Base-by-base conservation (phyloP, 257 asterid genomes). In the Solanum peruvianum region DNA sequence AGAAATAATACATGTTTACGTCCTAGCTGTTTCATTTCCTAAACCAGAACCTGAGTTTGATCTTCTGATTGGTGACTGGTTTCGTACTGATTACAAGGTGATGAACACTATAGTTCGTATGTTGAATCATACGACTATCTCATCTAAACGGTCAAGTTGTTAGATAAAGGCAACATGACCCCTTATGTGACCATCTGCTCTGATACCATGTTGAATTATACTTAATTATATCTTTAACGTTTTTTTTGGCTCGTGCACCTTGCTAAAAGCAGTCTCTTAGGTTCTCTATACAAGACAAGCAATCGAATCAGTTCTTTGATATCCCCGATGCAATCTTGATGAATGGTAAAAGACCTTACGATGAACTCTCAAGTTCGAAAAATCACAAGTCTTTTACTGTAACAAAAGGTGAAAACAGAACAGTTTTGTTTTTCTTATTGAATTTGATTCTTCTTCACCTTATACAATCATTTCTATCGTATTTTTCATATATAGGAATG, bases 271-370 rank as follows among this genome's bases (percentile, higher is more conserved):
- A 87, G 88, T 37, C 44, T 27, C 80, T 87, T 87, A 87, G 86
- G 44, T 77, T 20, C 21, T 87, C 60, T 4, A n/a, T 78, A 72
- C 44, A 62, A 58, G 31, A 58, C 69, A 41, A 25, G 25, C 39
- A 44, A 44, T 85, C 7, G 16, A 66, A 7, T 33, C 44, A 44
- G 27, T 5, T 39, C 8, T 70, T 84, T 14, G 87, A 66, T 8
- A 12, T 41, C 14, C 92, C 92, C 0, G 86, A 83, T 27, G 86
- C 87, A 89, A 93, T 95, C 85, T 93, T 95, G 31, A 92, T 94
- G 91, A 95, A 95, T 67, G 98, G 98, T 12, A 95, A 94, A 89
- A 89, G 93, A 62, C 92, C 97, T 12, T 93, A 18, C 16, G 60
- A 66, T 25, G 72, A 70, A 16, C 87, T 82, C 76, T 87, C 93